Percentiles rank a stretch among this genome's conserved stretches.
These are phyloP conservation scores for Trichoderma gamsii DNA, from an alignment of 495 filamentous ascomycete species.

Conservation along the genomic window DNA sequence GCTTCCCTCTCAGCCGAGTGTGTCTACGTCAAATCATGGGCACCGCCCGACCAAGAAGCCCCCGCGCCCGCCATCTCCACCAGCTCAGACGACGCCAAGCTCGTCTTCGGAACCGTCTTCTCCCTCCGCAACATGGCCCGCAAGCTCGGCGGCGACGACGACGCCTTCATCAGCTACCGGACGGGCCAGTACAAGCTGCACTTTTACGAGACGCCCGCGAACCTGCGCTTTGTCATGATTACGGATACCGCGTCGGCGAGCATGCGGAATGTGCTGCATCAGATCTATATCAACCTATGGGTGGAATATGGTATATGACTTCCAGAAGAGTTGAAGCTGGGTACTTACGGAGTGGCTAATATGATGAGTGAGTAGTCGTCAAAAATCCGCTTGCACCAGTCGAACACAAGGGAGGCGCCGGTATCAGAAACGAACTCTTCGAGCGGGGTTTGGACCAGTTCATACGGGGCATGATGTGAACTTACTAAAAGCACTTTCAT, in stretches of 20 bases:
- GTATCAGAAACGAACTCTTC: constrained; percentile 91
- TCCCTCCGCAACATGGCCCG: constrained; percentile 94
- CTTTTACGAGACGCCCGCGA: constrained; percentile 96
- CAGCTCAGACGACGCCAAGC: constrained; percentile 74
- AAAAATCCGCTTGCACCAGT: constrained; percentile 89
- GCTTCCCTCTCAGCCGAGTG: constrained; percentile 62
- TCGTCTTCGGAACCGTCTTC: constrained; percentile 95
- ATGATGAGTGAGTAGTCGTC: constrained; percentile 53
- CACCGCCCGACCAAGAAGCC: constrained; percentile 17
- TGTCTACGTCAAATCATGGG: constrained; percentile 76
- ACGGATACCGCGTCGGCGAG: constrained; percentile 85
- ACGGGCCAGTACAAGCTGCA: constrained; percentile 96
- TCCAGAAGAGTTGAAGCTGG: neutral
- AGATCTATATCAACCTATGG: constrained; percentile 97
- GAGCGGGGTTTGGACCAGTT: constrained; percentile 88
- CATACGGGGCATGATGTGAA: constrained; percentile 50
- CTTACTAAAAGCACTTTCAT: neutral
- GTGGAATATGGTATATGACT: constrained; percentile 76
- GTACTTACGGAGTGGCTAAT: constrained; percentile 20
- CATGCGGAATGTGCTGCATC: constrained; percentile 87
- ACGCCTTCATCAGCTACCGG: constrained; percentile 84
- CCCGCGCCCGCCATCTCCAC: constrained; percentile 23
- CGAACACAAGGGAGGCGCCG: constrained; percentile 81
- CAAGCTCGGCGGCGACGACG: constrained; percentile 85
- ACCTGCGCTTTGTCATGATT: constrained; percentile 92